phyloP scores from a whole-genome alignment of 1,139 yeast genomes.

The Tardiomyces blankii region DNA sequence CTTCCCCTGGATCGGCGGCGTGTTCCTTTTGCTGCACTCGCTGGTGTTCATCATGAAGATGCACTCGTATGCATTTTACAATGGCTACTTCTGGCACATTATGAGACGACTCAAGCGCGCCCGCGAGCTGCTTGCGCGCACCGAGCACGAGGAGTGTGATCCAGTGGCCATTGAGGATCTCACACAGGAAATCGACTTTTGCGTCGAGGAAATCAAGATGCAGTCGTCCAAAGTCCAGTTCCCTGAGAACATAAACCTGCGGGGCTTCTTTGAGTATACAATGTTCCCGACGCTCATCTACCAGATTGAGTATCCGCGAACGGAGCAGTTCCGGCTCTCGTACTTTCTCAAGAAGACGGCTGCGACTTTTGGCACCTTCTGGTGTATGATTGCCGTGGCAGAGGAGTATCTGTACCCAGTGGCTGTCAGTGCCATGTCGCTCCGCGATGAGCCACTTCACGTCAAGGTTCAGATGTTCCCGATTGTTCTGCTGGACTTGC shows the following conservation, averaged over 20 bases:
- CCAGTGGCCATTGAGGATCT: constrained; percentile 4
- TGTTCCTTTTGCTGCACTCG: constrained; percentile 72
- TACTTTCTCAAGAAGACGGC: constrained; percentile 60
- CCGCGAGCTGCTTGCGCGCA: constrained; percentile 20
- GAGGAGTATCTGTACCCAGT: constrained; percentile 71
- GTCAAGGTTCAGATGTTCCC: constrained; percentile 46
- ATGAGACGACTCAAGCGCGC: constrained; percentile 46
- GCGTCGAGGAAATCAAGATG: constrained; percentile 18
- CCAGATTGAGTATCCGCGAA: constrained; percentile 63
- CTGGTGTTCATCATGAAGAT: constrained; percentile 82
- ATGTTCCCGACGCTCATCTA: constrained; percentile 86
- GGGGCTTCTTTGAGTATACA: constrained; percentile 61
- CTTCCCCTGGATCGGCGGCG: constrained; percentile 82
- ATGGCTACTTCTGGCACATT: constrained; percentile 75
- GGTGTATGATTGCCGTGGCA: constrained; percentile 72
- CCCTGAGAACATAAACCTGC: constrained; percentile 59
- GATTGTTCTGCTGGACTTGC: constrained; percentile 55
- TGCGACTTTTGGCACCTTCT: constrained; percentile 81
- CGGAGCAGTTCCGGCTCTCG: constrained; percentile 51
- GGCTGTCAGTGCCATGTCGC: constrained; percentile 45
- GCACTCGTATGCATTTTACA: constrained; percentile 83
- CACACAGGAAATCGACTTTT: constrained; percentile 13
- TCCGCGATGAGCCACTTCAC: constrained; percentile 36
- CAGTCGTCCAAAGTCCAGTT: constrained; percentile 32
- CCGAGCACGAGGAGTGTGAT: constrained; percentile 4